A percentile compares a stretch with the other conserved stretches of the same genome.
phyloP scores from a whole-genome alignment of 768 basidiomycete species.

The Glaciozyma antarctica region DNA sequence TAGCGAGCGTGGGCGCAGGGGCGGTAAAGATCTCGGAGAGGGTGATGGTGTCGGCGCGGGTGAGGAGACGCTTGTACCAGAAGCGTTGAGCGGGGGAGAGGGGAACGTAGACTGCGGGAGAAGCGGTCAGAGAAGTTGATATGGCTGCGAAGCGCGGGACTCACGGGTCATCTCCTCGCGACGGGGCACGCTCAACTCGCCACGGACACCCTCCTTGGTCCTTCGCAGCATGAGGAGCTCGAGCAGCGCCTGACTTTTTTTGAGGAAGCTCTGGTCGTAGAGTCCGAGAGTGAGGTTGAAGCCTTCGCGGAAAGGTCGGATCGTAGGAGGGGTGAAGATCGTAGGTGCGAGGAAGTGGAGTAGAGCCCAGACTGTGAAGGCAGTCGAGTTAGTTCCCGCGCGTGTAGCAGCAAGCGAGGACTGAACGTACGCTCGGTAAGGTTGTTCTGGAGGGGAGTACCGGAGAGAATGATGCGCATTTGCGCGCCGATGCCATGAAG shows the following conservation, averaged over 20 bases:
- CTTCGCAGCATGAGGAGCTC: constrained; percentile 52
- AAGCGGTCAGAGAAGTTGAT: not conserved
- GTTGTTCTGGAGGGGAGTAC: constrained; percentile 65
- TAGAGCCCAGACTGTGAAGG: constrained; percentile 9
- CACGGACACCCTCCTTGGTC: constrained; percentile 48
- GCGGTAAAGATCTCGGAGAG: constrained; percentile 47
- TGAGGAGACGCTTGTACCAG: constrained; percentile 54
- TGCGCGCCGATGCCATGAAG: constrained; percentile 52
- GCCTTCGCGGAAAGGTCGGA: constrained; percentile 46
- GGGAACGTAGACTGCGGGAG: constrained; percentile 35
- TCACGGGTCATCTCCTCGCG: constrained; percentile 48
- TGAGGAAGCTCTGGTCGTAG: constrained; percentile 49
- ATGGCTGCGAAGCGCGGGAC: constrained; percentile 44
- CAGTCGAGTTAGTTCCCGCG: not conserved
- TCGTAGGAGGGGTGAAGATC: constrained; percentile 48
- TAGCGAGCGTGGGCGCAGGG: constrained; percentile 11
- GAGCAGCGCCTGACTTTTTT: constrained; percentile 47
- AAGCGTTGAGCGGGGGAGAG: constrained; percentile 50
- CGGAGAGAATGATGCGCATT: constrained; percentile 58
- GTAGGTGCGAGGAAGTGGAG: constrained; percentile 45
- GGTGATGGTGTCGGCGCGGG: constrained; percentile 48
- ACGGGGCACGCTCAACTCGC: constrained; percentile 48
- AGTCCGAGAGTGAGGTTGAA: constrained; percentile 51
- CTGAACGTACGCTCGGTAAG: constrained; percentile 49
- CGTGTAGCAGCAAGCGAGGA: not conserved